These are phyloP conservation scores for Blepharisma stoltei DNA, from an alignment of 73 alveolate species.

Conservation along the genomic window DNA sequence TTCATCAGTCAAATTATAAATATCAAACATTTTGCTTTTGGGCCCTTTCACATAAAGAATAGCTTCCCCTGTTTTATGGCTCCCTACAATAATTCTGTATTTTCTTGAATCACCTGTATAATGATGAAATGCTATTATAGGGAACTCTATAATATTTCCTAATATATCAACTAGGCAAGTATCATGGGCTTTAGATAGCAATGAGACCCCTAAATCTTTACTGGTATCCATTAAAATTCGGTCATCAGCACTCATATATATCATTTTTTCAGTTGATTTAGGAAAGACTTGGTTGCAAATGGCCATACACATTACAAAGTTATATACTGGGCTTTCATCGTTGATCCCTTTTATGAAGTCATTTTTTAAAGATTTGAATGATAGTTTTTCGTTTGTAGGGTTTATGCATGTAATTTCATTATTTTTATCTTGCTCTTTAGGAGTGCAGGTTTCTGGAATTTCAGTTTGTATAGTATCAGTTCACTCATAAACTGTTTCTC, in stretches of 20 bases:
- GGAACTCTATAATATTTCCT: neutral
- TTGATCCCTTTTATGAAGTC: too few species aligned
- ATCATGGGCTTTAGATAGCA: neutral
- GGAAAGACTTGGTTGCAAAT: constrained; percentile 10
- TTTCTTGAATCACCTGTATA: neutral
- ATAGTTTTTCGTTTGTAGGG: too few species aligned
- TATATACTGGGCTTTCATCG: neutral
- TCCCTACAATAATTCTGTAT: neutral
- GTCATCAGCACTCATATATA: neutral
- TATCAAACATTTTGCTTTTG: neutral
- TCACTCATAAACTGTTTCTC: neutral
- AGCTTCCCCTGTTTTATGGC: neutral
- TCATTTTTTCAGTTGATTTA: neutral
- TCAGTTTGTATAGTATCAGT: neutral
- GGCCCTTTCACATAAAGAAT: constrained; percentile 3
- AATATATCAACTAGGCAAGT: neutral
- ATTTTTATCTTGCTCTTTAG: neutral
- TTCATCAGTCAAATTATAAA: neutral
- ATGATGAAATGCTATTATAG: neutral
- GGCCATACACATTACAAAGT: neutral
- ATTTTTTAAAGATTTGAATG: too few species aligned
- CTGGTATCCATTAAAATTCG: neutral
- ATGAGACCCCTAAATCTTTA: neutral
- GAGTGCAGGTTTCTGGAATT: neutral
- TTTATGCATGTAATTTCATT: too few species aligned